Evolutionary conservation across 139 green algal species (phyloP), one percentile per base, ranked within the genome.

Genomic region (Coelastrella sp.): DNA sequence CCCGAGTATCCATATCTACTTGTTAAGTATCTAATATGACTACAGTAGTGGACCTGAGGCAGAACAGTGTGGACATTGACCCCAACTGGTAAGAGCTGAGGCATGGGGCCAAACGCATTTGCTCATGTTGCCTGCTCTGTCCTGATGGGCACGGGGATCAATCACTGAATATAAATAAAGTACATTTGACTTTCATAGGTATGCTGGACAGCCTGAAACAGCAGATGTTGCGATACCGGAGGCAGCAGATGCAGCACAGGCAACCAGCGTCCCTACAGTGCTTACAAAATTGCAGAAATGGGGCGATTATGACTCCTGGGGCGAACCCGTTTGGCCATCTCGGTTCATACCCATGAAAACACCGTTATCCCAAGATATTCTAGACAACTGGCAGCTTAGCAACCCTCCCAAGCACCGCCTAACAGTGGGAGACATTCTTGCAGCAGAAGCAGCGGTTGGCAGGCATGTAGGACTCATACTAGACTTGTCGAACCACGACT

Each of bases 401-500:
- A 71, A 93, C 38, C 51, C 84, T 0, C 93, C 93, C 3, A 84
- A 83, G 66, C 91, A 96, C 88, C 38, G 79, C 6, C 88, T 95
- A 0, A 96, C 91, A 1, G 89, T 97, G 27, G 30, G 34, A 3
- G 30, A 69, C 25, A 84, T 95, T 43, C 67, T 94, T 43, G 81
- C 83, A 60, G 72, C 81, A 32, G 88, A 95, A 85, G 19, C 38
- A 9, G 76, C 75, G 17, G 35, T 60, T 15, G 88, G 86, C 2
- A 79, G 91, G 30, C 11, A 45, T 8, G 85, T 97, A 1, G 93
- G 94, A 6, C 72, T 95, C 17, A 94, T 98, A 27, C 89, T 98
- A 32, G 95, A 98, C 88, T 83, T 98, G 1, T 91, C 86, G 57
- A 98, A 98, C 81, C 88, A 90, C 78, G 94, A 96, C 73, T 97